Percentiles rank a stretch among this genome's conserved stretches.
These are phyloP conservation scores for Penstemon davidsonii DNA, from an alignment of 257 asterid species.

Conservation along the genomic window DNA sequence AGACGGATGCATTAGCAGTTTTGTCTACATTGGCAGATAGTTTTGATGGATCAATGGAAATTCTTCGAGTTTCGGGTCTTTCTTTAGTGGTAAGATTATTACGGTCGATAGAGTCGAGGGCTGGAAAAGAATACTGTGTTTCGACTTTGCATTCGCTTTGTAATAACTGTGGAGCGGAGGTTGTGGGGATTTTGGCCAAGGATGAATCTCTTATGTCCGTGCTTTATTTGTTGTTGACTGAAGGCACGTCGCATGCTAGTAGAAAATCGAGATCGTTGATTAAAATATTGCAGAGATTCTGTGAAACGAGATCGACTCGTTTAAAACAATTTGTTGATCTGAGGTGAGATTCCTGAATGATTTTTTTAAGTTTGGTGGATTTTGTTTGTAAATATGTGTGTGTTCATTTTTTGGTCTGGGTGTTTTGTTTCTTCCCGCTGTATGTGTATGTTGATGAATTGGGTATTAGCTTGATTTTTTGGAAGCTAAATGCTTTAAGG, in stretches of 20 bases:
- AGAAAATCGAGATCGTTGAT: constrained; percentile 57
- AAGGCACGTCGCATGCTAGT: constrained; percentile 61
- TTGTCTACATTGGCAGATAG: constrained; percentile 52
- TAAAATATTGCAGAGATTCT: constrained; percentile 54
- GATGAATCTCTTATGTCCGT: constrained; percentile 51
- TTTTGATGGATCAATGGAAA: constrained; percentile 46
- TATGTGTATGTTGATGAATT: not conserved
- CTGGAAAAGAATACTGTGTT: constrained; percentile 62
- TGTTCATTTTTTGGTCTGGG: not conserved
- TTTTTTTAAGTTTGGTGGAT: not conserved
- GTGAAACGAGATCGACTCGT: constrained; percentile 45
- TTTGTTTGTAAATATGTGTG: constrained; percentile 20
- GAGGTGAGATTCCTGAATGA: constrained; percentile 28
- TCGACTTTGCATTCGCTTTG: constrained; percentile 58
- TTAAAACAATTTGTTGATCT: constrained; percentile 43
- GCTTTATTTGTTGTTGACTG: constrained; percentile 52
- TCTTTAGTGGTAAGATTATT: constrained; percentile 30
- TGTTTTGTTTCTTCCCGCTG: not conserved
- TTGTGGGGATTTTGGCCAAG: constrained; percentile 40
- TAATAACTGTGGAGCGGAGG: constrained; percentile 59
- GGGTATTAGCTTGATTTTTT: constrained; percentile 41
- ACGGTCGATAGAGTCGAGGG: constrained; percentile 37
- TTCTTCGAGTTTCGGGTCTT: constrained; percentile 39
- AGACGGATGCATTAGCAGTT: constrained; percentile 59
- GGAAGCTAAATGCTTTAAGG: constrained; percentile 37